phyloP scores from a whole-genome alignment of 768 basidiomycete species.

The Tulasnella calospora region DNA sequence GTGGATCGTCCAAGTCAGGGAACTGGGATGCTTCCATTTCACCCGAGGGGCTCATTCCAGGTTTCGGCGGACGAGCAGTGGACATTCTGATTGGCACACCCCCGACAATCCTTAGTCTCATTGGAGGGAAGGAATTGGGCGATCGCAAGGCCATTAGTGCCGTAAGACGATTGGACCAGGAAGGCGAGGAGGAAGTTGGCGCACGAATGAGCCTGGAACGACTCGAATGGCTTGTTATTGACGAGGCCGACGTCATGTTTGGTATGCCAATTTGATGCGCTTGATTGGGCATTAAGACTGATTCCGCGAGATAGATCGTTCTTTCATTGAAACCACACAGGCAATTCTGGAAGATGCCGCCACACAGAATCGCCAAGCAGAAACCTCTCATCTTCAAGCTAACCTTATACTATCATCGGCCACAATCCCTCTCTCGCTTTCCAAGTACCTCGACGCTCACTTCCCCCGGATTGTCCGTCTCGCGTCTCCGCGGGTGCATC shows the following conservation, averaged over 20 bases:
- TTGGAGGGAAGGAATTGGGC: slow-evolving; percentile 35
- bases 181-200: slow-evolving; percentile 33
- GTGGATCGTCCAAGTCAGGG: background rate
- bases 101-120: slow-evolving; percentile 58
- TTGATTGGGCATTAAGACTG: slow-evolving; percentile 9
- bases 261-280: slow-evolving; percentile 46
- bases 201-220: slow-evolving; percentile 60
- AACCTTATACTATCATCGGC: slow-evolving; percentile 78
- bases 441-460: slow-evolving; percentile 29
- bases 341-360: slow-evolving; percentile 50
- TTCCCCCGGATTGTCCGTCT: slow-evolving; percentile 41
- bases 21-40: background rate
- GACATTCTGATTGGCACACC: slow-evolving; percentile 53
- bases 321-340: slow-evolving; percentile 72
- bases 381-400: slow-evolving; percentile 48
- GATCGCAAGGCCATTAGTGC: background rate
- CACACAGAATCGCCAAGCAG: slow-evolving; percentile 38
- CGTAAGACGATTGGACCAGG: slow-evolving; percentile 32
- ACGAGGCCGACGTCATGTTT: slow-evolving; percentile 87
- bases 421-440: slow-evolving; percentile 68
- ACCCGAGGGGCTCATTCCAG: background rate
- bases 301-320: slow-evolving; percentile 53
- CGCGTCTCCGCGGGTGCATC: slow-evolving; percentile 74
- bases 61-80: slow-evolving; percentile 3
- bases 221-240: slow-evolving; percentile 84